These are phyloP conservation scores for Salvia miltiorrhiza DNA, from an alignment of 257 asterid genomes.

Conservation along the genomic window DNA sequence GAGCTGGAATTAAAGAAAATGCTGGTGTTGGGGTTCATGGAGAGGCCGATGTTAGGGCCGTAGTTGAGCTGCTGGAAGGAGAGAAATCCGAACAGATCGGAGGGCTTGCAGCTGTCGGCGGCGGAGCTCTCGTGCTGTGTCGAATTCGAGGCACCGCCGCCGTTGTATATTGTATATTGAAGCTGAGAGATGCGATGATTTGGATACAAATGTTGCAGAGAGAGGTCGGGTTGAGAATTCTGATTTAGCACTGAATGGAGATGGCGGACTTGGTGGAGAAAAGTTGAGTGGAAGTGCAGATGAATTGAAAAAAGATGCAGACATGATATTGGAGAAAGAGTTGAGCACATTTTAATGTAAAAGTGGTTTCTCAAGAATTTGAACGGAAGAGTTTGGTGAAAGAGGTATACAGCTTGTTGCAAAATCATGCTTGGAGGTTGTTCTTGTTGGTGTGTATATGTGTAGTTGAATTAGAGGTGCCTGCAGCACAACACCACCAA, in stretches of 20 bases:
- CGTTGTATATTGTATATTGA: conserved; percentile 53
- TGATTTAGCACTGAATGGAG: conserved; percentile 23
- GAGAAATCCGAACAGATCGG: conserved; percentile 39
- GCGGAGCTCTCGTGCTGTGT: conserved; percentile 51
- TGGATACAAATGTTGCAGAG: not conserved
- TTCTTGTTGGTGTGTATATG: too few relatives aligned
- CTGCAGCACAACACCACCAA: too few relatives aligned
- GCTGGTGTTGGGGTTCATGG: conserved; percentile 29
- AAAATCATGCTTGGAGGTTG: too few relatives aligned
- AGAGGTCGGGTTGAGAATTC: conserved; percentile 24
- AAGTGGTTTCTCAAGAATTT: too few relatives aligned
- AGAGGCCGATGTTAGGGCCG: conserved; percentile 37
- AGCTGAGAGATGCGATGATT: conserved; percentile 39
- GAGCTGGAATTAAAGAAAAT: conserved; percentile 37
- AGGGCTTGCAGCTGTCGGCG: conserved; percentile 24
- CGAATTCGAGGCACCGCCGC: conserved; percentile 11
- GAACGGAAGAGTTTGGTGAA: too few relatives aligned
- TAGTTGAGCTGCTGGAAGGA: conserved; percentile 42
- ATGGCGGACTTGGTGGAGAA: conserved; percentile 21
- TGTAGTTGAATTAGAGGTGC: too few relatives aligned
- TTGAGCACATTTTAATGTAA: too few relatives aligned
- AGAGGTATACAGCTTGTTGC: too few relatives aligned
- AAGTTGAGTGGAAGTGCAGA: conserved; percentile 19
- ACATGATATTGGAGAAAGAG: too few relatives aligned
- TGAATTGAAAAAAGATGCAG: conserved; percentile 11